Percentiles rank a stretch among this genome's conserved stretches.
These are phyloP conservation scores for Chlorella variabilis DNA, from an alignment of 163 green algal species.

Conservation along the genomic window DNA sequence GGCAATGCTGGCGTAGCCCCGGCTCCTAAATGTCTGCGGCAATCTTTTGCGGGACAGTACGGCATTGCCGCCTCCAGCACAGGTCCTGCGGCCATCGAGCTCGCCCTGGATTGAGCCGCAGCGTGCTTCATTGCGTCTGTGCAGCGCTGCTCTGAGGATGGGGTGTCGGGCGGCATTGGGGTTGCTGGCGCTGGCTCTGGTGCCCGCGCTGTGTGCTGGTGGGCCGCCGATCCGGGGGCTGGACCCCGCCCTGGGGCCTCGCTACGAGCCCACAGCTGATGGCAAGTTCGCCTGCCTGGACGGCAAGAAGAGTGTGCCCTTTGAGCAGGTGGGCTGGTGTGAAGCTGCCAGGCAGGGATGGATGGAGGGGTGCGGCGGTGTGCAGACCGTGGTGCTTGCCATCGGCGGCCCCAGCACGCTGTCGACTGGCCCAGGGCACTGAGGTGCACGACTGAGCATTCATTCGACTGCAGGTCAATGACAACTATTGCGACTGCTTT, in stretches of 20 bases:
- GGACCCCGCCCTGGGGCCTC: constrained; percentile 50
- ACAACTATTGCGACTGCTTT: constrained; percentile 97
- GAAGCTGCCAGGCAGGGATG: neutral
- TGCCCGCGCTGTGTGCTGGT: neutral
- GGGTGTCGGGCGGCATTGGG: too few relatives aligned
- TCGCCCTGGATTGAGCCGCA: too few relatives aligned
- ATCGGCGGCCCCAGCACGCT: too few relatives aligned
- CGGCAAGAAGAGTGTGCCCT: constrained; percentile 61
- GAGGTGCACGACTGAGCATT: too few relatives aligned
- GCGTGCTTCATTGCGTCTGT: too few relatives aligned
- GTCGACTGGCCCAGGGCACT: too few relatives aligned
- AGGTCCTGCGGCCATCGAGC: too few relatives aligned
- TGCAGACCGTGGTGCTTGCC: neutral
- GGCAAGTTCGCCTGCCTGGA: constrained; percentile 78
- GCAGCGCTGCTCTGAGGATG: too few relatives aligned
- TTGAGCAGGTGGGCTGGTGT: constrained; percentile 48
- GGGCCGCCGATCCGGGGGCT: constrained; percentile 52
- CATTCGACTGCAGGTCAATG: constrained; percentile 84
- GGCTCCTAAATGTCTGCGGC: too few relatives aligned
- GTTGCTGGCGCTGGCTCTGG: constrained; percentile 21
- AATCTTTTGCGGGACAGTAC: too few relatives aligned
- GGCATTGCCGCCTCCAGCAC: too few relatives aligned
- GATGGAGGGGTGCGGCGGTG: neutral
- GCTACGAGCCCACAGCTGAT: constrained; percentile 53
- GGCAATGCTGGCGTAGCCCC: too few relatives aligned